Evolutionary conservation across 768 basidiomycete genomes (phyloP), one percentile per base, ranked within the genome.

Genomic region (Naganishia randhawae): DNA sequence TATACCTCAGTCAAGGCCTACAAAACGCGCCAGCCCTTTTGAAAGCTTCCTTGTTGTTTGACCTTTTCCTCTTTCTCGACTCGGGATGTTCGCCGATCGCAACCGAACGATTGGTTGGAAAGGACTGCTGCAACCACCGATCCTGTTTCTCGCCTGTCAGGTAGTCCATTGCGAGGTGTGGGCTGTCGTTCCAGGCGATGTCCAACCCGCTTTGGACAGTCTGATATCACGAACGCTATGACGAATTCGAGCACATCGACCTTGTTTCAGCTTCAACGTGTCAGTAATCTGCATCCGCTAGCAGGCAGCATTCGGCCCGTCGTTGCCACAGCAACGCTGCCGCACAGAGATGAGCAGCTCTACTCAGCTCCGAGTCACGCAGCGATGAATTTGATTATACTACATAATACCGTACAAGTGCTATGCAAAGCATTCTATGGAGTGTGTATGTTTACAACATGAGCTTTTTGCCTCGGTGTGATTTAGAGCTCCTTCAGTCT

Each of bases 401-500:
- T n/a, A 22, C 25, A 48, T 22, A 48, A 22, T 22, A 42, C 27
- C 22, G 33, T 37, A 41, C 37, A 57, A 8, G 25, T 29, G 32
- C 22, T 10, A 11, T 25, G 35, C 29, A 25, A 35, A 11, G 6
- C 32, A 27, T 39, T 61, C 57, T 42, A 61, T 39, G 39, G 27
- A 22, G 37, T 7, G 39, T 61, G 25, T 41, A 19, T 10, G 35
- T 64, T 32, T 48, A 64, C 50, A 64, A 64, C 63, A 64, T 25
- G 42, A 64, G 19, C 45, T 8, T 50, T 41, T 22, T 11, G 19
- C 45, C 25, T 17, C 25, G n/a, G 11, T 11, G 45, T 22, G 45
- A 25, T 25, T 65, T 72, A 79, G 57, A 79, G 52, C 67, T 79
- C 73, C 63, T 72, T 74, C 51, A 79, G 63, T 29, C 78, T 52